These are phyloP conservation scores for Spathaspora passalidarum DNA, from an alignment of 805 yeast species.

Conservation along the genomic window DNA sequence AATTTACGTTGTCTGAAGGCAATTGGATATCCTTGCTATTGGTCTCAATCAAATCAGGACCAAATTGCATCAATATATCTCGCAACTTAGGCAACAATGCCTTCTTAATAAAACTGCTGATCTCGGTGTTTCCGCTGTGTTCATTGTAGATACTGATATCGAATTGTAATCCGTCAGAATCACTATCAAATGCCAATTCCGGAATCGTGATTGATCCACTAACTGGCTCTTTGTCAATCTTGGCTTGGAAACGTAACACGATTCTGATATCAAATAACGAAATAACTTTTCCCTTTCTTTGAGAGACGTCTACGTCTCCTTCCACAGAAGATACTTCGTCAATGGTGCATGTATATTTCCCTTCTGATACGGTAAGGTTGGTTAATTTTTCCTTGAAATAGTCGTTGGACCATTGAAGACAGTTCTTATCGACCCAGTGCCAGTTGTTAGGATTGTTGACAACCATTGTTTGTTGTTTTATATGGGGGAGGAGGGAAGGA, in stretches of 20 bases:
- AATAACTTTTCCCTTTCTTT: slow-evolving; percentile 94
- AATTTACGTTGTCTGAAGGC: slow-evolving; percentile 42
- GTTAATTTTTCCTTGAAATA: slow-evolving; percentile 66
- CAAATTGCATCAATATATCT: slow-evolving; percentile 58
- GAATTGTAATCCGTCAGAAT: slow-evolving; percentile 81
- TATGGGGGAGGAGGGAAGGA: background rate
- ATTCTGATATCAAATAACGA: slow-evolving; percentile 81
- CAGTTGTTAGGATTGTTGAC: slow-evolving; percentile 97
- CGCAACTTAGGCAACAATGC: slow-evolving; percentile 71
- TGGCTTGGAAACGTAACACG: slow-evolving; percentile 56
- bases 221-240: slow-evolving; percentile 32
- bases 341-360: slow-evolving; percentile 33
- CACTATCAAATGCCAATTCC: slow-evolving; percentile 91
- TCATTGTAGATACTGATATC: slow-evolving; percentile 65
- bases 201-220: slow-evolving; percentile 81
- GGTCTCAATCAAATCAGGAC: slow-evolving; percentile 66
- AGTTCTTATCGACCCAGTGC: slow-evolving; percentile 99
- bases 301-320: slow-evolving; percentile 97
- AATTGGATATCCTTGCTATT: slow-evolving; percentile 90
- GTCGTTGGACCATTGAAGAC: slow-evolving; percentile 83
- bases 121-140: slow-evolving; percentile 43
- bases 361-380: slow-evolving; percentile 41
- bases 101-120: slow-evolving; percentile 48
- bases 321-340: slow-evolving; percentile 58
- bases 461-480: slow-evolving; percentile 54